phyloP scores from a whole-genome alignment of 257 asterid genomes.

The Pogostemon cablin region DNA sequence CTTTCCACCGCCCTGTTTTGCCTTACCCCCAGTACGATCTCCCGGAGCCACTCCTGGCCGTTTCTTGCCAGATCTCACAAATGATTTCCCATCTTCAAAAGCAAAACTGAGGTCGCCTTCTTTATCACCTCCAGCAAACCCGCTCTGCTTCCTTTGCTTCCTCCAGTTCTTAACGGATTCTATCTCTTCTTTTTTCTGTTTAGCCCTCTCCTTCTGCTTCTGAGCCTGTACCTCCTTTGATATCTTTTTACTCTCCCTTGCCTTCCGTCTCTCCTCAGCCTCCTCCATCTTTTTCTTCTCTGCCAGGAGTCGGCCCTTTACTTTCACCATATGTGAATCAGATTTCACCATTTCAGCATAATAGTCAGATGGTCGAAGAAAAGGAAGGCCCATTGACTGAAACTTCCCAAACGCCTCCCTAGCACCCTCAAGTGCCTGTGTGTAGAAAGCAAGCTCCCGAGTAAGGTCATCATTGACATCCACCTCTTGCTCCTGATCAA shows the following conservation, averaged over 20 bases:
- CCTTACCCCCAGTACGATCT: slow-evolving; percentile 87
- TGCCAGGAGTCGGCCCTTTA: slow-evolving; percentile 77
- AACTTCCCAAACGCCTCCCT: slow-evolving; percentile 61
- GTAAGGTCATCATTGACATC: slow-evolving; percentile 82
- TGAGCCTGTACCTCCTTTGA: slow-evolving; percentile 82
- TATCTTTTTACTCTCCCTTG: slow-evolving; percentile 83
- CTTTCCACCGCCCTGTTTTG: slow-evolving; percentile 41
- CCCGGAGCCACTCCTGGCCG: slow-evolving; percentile 79
- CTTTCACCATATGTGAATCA: slow-evolving; percentile 88
- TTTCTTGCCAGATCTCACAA: slow-evolving; percentile 64
- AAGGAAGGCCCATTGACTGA: slow-evolving; percentile 63
- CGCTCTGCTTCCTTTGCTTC: slow-evolving; percentile 82
- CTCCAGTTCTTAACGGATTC: slow-evolving; percentile 97
- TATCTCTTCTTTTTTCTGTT: slow-evolving; percentile 86
- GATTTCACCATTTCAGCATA: slow-evolving; percentile 95
- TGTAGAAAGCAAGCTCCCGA: slow-evolving; percentile 82
- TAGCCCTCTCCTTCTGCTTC: slow-evolving; percentile 76
- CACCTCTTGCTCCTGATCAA: slow-evolving; percentile 63
- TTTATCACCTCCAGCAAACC: slow-evolving; percentile 54
- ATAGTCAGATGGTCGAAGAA: slow-evolving; percentile 80
- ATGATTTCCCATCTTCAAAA: slow-evolving; percentile 69
- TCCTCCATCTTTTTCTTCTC: slow-evolving; percentile 82
- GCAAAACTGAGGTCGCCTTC: slow-evolving; percentile 56
- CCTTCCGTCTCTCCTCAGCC: slow-evolving; percentile 86
- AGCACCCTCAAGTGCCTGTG: slow-evolving; percentile 85